Conservation (phyloP, 306 rosid species). For the Rosa chinensis region DNA sequence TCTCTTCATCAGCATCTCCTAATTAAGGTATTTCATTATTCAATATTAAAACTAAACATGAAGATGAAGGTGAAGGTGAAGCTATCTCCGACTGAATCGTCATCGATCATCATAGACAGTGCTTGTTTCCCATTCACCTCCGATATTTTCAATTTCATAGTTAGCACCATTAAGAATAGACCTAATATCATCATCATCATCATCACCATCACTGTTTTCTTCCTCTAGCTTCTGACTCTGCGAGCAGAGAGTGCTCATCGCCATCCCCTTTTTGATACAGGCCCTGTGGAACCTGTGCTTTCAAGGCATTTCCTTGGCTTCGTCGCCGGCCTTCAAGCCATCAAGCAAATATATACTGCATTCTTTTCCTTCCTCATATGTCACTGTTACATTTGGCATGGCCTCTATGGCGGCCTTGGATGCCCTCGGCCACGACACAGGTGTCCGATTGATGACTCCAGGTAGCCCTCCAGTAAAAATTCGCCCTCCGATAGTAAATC, state of each 20-base stretch:
- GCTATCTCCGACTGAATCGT: too few relatives aligned
- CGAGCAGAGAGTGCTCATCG: background rate
- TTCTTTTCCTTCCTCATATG: background rate
- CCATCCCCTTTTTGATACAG: constrained; percentile 1
- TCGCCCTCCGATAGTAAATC: background rate
- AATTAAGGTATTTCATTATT: too few relatives aligned
- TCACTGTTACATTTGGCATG: background rate
- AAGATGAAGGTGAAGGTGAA: too few relatives aligned
- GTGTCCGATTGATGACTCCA: background rate
- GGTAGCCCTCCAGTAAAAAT: too few relatives aligned
- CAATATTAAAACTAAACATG: too few relatives aligned
- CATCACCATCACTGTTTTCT: background rate
- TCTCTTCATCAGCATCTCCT: background rate
- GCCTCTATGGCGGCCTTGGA: constrained; percentile 6
- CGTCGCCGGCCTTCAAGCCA: background rate
- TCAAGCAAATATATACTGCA: background rate
- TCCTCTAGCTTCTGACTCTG: background rate
- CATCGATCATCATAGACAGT: background rate
- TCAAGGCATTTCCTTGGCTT: background rate
- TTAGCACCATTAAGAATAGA: too few relatives aligned
- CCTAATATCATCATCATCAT: too few relatives aligned
- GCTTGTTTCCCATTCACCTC: background rate
- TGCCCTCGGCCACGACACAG: background rate
- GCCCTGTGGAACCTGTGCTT: background rate
- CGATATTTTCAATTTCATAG: background rate